Conservation (phyloP, 768 basidiomycete genomes). For the Auriculariales sp. region DNA sequence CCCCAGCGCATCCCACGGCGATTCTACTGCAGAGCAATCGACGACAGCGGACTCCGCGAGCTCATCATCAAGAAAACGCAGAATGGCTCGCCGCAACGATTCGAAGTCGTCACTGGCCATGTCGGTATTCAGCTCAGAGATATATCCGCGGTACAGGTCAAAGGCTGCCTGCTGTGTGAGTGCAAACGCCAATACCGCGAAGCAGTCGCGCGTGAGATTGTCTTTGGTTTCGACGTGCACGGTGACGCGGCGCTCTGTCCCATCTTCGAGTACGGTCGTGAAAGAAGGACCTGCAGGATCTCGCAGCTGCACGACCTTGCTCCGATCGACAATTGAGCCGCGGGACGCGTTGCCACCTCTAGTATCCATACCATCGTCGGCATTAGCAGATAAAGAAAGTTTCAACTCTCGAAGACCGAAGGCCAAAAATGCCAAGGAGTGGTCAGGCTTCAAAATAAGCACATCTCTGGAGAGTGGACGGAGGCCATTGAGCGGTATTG, state of each 20-base stretch:
- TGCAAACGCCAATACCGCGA: conserved; percentile 48
- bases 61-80: too few species aligned
- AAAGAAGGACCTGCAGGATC: conserved; percentile 37
- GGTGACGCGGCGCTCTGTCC: conserved; percentile 27
- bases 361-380: conserved; percentile 1
- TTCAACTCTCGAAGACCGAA: conserved; percentile 33
- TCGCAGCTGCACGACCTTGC: conserved; percentile 27
- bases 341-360: conserved; percentile 3
- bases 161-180: conserved; percentile 44
- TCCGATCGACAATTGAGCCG: conserved; percentile 8
- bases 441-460: conserved; percentile 44
- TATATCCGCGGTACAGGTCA: conserved; percentile 37
- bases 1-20: conserved; percentile 38
- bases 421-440: conserved; percentile 41
- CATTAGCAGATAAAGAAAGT: background rate
- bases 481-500: conserved; percentile 45
- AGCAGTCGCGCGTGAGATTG: conserved; percentile 37
- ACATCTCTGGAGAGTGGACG: conserved; percentile 55
- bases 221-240: conserved; percentile 45
- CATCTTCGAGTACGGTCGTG: conserved; percentile 39
- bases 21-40: too few species aligned
- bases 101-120: conserved; percentile 38
- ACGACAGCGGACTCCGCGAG: too few species aligned
- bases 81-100: conserved; percentile 41
- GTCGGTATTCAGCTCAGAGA: conserved; percentile 12